Conservation (phyloP, 176 grass and related monocot species). For the Lolium rigidum region DNA sequence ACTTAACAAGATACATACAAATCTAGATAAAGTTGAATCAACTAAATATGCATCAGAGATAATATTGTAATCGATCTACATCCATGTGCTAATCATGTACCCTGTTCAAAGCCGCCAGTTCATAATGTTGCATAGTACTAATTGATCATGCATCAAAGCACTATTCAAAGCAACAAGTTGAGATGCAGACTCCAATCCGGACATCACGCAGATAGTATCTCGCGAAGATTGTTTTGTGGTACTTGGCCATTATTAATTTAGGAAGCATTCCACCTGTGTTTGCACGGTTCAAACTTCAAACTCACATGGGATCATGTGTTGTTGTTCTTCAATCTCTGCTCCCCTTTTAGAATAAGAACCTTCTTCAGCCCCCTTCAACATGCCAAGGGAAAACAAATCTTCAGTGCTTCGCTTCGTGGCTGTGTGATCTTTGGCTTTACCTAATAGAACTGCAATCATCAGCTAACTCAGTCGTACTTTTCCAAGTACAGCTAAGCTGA, state of each 20-base stretch:
- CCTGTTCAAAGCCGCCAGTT: constrained; percentile 9
- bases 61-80: neutral
- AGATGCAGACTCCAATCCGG: neutral
- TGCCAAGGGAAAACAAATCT: neutral
- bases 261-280: neutral
- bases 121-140: neutral
- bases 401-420: neutral
- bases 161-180: constrained; percentile 27
- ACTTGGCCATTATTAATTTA: neutral
- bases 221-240: neutral
- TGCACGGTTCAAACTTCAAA: neutral
- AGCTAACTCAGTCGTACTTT: neutral
- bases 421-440: neutral
- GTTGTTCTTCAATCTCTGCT: neutral
- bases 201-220: neutral
- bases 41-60: no score
- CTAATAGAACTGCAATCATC: neutral
- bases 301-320: constrained; percentile 23
- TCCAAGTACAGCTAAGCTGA: neutral
- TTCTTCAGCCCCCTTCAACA: neutral
- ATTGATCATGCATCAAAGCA: neutral
- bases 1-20: no score
- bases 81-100: no score
- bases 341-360: neutral
- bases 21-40: no score